These are phyloP conservation scores for Malus asiatica DNA, from an alignment of 306 rosid species.

Conservation along the genomic window DNA sequence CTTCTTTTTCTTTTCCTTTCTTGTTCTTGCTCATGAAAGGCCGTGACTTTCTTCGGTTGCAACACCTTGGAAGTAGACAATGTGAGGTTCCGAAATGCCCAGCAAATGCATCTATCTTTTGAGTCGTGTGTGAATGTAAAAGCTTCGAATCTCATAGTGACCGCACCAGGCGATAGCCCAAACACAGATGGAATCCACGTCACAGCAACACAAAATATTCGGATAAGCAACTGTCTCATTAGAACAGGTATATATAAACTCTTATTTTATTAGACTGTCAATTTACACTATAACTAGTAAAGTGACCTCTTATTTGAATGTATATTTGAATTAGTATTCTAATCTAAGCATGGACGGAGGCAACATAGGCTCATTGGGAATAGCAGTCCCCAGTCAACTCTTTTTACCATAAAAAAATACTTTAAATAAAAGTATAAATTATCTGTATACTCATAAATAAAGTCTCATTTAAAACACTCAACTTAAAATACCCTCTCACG, in stretches of 20 bases:
- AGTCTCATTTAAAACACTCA: too few relatives aligned
- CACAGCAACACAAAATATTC: slow-evolving; percentile 39
- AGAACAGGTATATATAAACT: slow-evolving; percentile 43
- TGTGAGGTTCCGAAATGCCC: slow-evolving; percentile 48
- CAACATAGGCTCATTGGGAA: too few relatives aligned
- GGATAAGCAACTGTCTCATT: slow-evolving; percentile 38
- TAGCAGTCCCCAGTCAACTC: too few relatives aligned
- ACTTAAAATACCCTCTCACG: too few relatives aligned
- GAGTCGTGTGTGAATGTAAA: slow-evolving; percentile 40
- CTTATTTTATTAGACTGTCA: too few relatives aligned
- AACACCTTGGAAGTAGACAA: slow-evolving; percentile 36
- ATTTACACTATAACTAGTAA: neutral
- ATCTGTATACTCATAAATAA: too few relatives aligned
- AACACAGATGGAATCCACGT: slow-evolving; percentile 94
- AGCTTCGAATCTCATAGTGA: slow-evolving; percentile 34
- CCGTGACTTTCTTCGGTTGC: slow-evolving; percentile 58
- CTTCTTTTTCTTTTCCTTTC: neutral
- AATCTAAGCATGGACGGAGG: too few relatives aligned
- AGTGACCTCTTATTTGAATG: too few relatives aligned
- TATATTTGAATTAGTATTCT: too few relatives aligned
- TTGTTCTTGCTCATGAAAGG: slow-evolving; percentile 30
- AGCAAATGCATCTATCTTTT: slow-evolving; percentile 61
- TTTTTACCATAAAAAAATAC: too few relatives aligned
- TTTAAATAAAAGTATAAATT: too few relatives aligned
- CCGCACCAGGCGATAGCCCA: slow-evolving; percentile 68